These are phyloP conservation scores for Thraustochytrium striatum DNA, from an alignment of 352 stramenopile genomes.

Conservation along the genomic window DNA sequence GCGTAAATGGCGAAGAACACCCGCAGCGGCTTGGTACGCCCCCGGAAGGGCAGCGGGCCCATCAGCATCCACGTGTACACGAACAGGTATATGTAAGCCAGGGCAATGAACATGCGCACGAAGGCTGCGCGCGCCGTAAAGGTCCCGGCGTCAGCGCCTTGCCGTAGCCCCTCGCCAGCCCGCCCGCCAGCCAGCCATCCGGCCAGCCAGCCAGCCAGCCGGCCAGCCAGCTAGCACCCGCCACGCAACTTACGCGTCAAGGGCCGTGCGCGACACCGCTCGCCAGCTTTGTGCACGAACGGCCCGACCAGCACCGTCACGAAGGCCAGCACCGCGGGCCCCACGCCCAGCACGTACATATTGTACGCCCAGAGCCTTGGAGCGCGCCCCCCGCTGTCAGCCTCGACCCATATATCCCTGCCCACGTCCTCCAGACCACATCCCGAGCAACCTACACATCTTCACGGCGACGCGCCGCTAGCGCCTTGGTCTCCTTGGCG, in stretches of 20 bases:
- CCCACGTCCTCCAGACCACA: too few relatives aligned
- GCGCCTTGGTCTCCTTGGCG: neutral
- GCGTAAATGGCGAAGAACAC: neutral
- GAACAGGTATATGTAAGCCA: slow-evolving; percentile 39
- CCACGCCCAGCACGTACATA: slow-evolving; percentile 32
- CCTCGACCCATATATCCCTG: too few relatives aligned
- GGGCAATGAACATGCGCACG: neutral
- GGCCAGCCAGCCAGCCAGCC: too few relatives aligned
- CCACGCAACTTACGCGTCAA: neutral
- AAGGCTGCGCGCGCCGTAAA: slow-evolving; percentile 8
- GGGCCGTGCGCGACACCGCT: neutral
- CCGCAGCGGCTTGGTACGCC: neutral
- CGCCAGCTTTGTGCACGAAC: neutral
- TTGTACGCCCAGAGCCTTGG: slow-evolving; percentile 46
- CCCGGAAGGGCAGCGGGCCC: slow-evolving; percentile 12
- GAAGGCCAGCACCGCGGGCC: slow-evolving; percentile 8
- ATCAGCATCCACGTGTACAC: slow-evolving; percentile 41
- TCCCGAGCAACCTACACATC: slow-evolving; percentile 7
- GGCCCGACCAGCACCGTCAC: neutral
- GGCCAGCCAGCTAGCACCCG: neutral
- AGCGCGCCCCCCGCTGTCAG: too few relatives aligned
- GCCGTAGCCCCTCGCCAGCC: neutral
- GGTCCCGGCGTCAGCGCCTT: neutral
- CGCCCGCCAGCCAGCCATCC: too few relatives aligned
- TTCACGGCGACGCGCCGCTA: neutral